Evolutionary conservation across 306 rosid species (phyloP).

Genomic region (Cyclanthera cordifolia): DNA sequence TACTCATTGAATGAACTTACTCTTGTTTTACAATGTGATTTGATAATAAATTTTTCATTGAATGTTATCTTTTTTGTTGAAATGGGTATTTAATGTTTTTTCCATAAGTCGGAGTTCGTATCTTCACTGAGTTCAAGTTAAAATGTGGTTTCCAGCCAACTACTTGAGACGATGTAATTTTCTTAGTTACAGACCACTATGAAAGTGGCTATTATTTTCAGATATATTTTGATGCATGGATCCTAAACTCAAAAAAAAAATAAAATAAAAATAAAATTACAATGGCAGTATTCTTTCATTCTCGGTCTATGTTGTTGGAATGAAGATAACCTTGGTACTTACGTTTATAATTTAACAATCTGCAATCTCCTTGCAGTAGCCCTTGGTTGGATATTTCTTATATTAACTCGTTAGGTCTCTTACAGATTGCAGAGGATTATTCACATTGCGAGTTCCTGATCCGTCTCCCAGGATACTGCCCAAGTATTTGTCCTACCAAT

Average conservation of each 20-base stretch:
- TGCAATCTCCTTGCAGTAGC: background rate
- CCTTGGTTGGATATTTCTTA: background rate
- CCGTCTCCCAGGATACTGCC: conserved; percentile 97
- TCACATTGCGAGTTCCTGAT: conserved; percentile 91
- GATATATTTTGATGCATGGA: too few relatives aligned
- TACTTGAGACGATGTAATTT: too few relatives aligned
- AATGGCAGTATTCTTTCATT: background rate
- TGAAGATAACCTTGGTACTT: background rate
- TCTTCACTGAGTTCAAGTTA: background rate
- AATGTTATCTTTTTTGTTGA: background rate
- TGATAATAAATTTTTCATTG: background rate
- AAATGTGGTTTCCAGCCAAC: too few relatives aligned
- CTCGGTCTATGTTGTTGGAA: background rate
- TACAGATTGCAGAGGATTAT: conserved; percentile 92
- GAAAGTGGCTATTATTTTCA: too few relatives aligned
- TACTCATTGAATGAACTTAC: background rate
- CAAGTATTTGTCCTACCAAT: conserved; percentile 36
- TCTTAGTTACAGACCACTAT: too few relatives aligned
- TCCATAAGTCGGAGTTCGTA: background rate
- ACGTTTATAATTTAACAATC: background rate
- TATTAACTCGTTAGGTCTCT: background rate
- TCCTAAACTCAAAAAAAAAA: background rate
- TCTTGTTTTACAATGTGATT: background rate
- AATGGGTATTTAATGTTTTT: background rate
- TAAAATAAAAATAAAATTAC: background rate